Evolutionary conservation across 768 basidiomycete genomes (phyloP), one percentile per base, ranked within the genome.

Genomic region (Phallus indusiatus): DNA sequence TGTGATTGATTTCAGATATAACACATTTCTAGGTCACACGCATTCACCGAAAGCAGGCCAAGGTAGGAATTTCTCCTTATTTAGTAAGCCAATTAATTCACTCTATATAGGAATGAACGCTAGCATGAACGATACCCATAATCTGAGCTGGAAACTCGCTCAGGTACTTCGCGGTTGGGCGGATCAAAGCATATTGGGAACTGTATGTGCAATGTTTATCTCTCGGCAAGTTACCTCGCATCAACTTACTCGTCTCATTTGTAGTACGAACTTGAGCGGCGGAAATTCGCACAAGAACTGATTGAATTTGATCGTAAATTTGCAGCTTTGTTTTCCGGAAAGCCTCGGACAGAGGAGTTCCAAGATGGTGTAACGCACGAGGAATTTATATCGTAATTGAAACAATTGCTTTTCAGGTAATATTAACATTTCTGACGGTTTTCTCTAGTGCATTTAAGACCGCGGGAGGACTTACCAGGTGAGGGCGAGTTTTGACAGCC

Each of bases 41-140:
- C 62, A 67, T 62, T 56, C 62, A 20, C 64, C 62, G 37, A 78
- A 70, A 55, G 68, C 68, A 0, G 77, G 86, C 14, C 86, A 88
- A 67, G 86, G 67, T 35, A 63, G 65, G 66, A 56, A 60, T 34
- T 20, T 24, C n/a, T 5, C 5, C 18, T 24, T 22, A 4, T 16
- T 14, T 14, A 22, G 11, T 2, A 22, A 34, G 28, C 28, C 18
- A 34, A 42, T 12, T 17, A 34, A 12, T 49, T n/a, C 20, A 56
- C 20, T 53, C 5, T 18, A 2, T 20, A 28, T 11, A 61, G 56
- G 85, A 11, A 84, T 86, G 85, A 86, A 87, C 64, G 86, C 85
- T 8, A 82, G 83, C 61, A 87, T 88, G 82, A 82, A 81, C 53
- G 87, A 88, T 65, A 78, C 82, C 17, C 86, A 86, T 62, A 88